Conservation (phyloP, 1,284 basidiomycete genomes). For the Melampsora occidentalis region DNA sequence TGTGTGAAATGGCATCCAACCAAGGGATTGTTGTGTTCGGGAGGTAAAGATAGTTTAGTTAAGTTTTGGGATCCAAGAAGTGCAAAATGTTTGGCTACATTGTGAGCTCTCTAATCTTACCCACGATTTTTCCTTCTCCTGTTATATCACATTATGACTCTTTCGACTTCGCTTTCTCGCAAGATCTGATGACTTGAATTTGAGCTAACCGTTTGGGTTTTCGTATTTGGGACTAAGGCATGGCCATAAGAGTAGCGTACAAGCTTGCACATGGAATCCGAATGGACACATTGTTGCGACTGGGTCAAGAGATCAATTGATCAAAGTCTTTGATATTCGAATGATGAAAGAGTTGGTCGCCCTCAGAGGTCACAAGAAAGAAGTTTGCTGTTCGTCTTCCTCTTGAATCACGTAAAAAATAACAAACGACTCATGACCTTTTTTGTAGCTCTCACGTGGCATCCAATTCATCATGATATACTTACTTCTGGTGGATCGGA, state of each 20-base stretch:
- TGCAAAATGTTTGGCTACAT: slow-evolving; percentile 76
- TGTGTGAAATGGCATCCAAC: slow-evolving; percentile 98
- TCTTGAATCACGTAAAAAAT: slow-evolving; percentile 3
- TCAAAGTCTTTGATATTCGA: slow-evolving; percentile 95
- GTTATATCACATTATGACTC: too few species aligned
- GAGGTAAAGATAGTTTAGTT: slow-evolving; percentile 95
- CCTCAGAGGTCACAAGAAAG: slow-evolving; percentile 91
- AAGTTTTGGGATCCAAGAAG: slow-evolving; percentile 98
- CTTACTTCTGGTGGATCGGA: slow-evolving; percentile 91
- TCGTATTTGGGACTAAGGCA: slow-evolving; percentile 61
- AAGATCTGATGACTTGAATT: too few species aligned
- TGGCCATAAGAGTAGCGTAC: slow-evolving; percentile 94
- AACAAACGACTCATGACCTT: neutral
- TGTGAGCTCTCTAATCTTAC: slow-evolving; percentile 61
- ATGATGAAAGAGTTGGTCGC: slow-evolving; percentile 91
- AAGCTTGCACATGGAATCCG: slow-evolving; percentile 85
- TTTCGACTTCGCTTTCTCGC: slow-evolving; percentile 7
- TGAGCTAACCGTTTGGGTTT: neutral
- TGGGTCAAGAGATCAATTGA: slow-evolving; percentile 86
- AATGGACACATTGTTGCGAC: slow-evolving; percentile 90
- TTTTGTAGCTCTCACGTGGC: slow-evolving; percentile 78
- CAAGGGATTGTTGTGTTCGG: slow-evolving; percentile 87
- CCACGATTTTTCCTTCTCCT: too few species aligned
- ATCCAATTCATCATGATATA: slow-evolving; percentile 80
- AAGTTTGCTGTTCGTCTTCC: slow-evolving; percentile 82